These are phyloP conservation scores for Penicillium crustosum DNA, from an alignment of 2,329 filamentous ascomycete genomes.

Conservation along the genomic window DNA sequence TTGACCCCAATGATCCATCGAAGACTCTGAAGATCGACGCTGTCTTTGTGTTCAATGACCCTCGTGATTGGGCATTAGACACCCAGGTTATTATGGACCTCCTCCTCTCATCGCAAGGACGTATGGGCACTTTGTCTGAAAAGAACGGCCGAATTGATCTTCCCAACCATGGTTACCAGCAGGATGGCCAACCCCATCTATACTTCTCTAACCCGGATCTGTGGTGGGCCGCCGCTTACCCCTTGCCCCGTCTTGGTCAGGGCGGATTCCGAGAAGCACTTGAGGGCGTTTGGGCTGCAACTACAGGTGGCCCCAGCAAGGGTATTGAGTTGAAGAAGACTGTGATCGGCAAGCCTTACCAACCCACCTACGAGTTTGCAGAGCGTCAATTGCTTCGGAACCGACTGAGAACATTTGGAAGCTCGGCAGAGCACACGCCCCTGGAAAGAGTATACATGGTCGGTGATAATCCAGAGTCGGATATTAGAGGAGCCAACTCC, in stretches of 20 bases:
- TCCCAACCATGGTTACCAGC: constrained; percentile 75
- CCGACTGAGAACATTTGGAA: constrained; percentile 51
- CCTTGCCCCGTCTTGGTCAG: constrained; percentile 83
- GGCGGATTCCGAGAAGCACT: constrained; percentile 85
- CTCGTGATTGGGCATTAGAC: constrained; percentile 92
- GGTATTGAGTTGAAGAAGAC: constrained; percentile 60
- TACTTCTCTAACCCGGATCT: constrained; percentile 92
- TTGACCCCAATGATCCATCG: constrained; percentile 43
- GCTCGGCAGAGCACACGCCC: constrained; percentile 38
- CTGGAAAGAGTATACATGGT: constrained; percentile 87
- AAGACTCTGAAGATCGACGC: constrained; percentile 76
- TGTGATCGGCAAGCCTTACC: constrained; percentile 80
- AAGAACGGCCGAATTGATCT: constrained; percentile 67
- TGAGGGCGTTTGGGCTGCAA: constrained; percentile 72
- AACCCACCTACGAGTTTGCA: constrained; percentile 77
- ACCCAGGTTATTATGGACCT: constrained; percentile 81
- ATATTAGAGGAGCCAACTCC: constrained; percentile 82
- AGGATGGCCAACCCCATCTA: constrained; percentile 74
- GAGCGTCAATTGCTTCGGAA: constrained; percentile 69
- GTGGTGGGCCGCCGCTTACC: constrained; percentile 83
- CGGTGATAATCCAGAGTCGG: constrained; percentile 84
- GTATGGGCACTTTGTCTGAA: constrained; percentile 74
- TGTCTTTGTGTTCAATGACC: constrained; percentile 92
- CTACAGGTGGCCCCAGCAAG: constrained; percentile 60
- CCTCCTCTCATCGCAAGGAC: constrained; percentile 73